Percentiles rank a stretch among this genome's conserved stretches.
These are phyloP conservation scores for Talaromyces sp. DNA, from an alignment of 2,329 filamentous ascomycete genomes.

Conservation along the genomic window DNA sequence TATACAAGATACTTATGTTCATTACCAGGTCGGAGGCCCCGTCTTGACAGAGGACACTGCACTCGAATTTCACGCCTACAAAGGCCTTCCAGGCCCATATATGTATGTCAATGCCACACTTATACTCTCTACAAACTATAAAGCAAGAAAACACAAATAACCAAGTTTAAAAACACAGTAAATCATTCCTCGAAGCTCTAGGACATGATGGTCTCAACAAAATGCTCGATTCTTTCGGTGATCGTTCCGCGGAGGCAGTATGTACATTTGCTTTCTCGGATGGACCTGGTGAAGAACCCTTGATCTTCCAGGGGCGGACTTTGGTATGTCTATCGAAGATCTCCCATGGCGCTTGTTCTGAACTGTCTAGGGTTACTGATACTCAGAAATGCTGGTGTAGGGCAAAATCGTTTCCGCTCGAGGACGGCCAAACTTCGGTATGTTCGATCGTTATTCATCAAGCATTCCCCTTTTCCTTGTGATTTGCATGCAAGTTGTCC, in stretches of 20 bases:
- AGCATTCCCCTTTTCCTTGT: background rate
- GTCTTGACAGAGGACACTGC: slow-evolving; percentile 96
- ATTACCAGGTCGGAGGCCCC: slow-evolving; percentile 69
- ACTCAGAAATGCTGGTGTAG: slow-evolving; percentile 43
- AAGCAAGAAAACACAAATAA: background rate
- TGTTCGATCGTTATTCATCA: background rate
- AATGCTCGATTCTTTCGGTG: slow-evolving; percentile 79
- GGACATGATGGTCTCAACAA: slow-evolving; percentile 87
- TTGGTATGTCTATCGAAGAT: slow-evolving; percentile 56
- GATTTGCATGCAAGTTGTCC: background rate
- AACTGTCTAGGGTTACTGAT: background rate
- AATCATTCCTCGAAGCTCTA: slow-evolving; percentile 85
- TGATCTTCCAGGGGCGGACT: slow-evolving; percentile 90
- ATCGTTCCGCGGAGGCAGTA: slow-evolving; percentile 89
- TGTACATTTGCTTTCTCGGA: slow-evolving; percentile 93
- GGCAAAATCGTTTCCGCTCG: slow-evolving; percentile 82
- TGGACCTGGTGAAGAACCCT: slow-evolving; percentile 77
- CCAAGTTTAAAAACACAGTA: slow-evolving; percentile 54
- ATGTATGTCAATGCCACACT: slow-evolving; percentile 62
- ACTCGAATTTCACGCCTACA: slow-evolving; percentile 85
- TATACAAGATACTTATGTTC: background rate
- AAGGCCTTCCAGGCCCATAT: slow-evolving; percentile 91
- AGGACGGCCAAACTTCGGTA: slow-evolving; percentile 80
- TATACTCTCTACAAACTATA: background rate
- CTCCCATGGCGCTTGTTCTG: background rate